Percentiles rank a stretch among this genome's conserved stretches.
These are phyloP conservation scores for Cymodocea nodosa DNA, from an alignment of 116 monocot species.

Conservation along the genomic window DNA sequence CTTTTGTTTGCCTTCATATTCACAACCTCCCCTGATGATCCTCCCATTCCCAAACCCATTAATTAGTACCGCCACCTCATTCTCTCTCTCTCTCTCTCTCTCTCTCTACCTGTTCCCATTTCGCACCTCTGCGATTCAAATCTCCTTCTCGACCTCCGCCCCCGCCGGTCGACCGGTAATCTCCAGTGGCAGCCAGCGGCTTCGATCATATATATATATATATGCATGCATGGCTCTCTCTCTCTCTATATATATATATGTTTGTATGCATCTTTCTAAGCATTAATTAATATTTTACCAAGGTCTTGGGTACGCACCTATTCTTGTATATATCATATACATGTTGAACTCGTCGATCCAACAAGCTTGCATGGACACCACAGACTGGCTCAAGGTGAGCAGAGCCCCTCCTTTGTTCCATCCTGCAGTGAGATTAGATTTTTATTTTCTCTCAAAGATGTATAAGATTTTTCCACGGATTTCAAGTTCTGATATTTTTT, in stretches of 20 bases:
- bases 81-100: background rate
- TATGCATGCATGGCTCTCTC: too few relatives aligned
- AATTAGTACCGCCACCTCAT: background rate
- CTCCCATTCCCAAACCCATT: slow-evolving; percentile 1
- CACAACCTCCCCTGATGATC: slow-evolving; percentile 2
- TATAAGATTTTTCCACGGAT: too few relatives aligned
- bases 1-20: slow-evolving; percentile 14
- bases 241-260: too few relatives aligned
- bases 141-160: background rate
- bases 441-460: too few relatives aligned
- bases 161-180: background rate
- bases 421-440: too few relatives aligned
- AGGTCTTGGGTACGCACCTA: background rate
- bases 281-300: background rate
- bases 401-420: too few relatives aligned
- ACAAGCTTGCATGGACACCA: slow-evolving; percentile 7
- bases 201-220: background rate
- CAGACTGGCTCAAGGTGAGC: slow-evolving; percentile 10
- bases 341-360: background rate
- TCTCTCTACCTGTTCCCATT: background rate
- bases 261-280: too few relatives aligned
- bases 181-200: background rate
- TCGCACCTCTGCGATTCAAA: background rate
- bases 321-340: too few relatives aligned
- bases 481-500: too few relatives aligned